Base-by-base conservation (phyloP, 2,329 filamentous ascomycete species). In the Calonectria pteridis region DNA sequence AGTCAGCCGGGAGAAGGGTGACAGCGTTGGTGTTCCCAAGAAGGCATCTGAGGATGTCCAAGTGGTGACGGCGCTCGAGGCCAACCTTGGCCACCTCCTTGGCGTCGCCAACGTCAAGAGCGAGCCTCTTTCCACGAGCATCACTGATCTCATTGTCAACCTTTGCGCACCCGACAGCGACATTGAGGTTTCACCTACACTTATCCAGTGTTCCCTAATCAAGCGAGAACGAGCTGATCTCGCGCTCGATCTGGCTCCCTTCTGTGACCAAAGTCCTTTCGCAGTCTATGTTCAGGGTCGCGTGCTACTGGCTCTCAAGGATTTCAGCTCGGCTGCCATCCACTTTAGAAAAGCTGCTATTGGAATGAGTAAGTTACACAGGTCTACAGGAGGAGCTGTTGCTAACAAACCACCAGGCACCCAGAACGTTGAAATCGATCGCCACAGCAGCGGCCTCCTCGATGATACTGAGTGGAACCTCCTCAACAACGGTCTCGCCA, bases 211-310 rank as follows among this genome's bases (percentile, higher is more conserved):
- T 79, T 89, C 89, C 67, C 84, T 93, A 9, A 84, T 93, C 33
- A 90, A 91, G 78, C 86, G 88, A 72, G 89, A 90, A 68, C 87
- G 91, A 71, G 86, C 91, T 4, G 92, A 93, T 79, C 83, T 93
- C 23, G 90, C 92, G 18, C 78, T 89, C 35, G 89, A 92, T 74
- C 87, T 93, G 31, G 84, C 85, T 18, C 86, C 89, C 1, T 93
- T 92, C 79, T 88, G 88, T 74, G 86, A 87, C 26, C 87, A 89
- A 66, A 89, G 90, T 66, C 86, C 89, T 76, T 95, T 89, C 88
- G 92, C 86, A 87, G 94, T 88, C 77, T 99, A 99, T 81, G 90
- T 98, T 6, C 95, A 96, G 83, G 97, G 94, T 3, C 93, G 97
- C 35, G 89, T 98, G 63, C 90, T 91, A 77, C 87, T 98, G 40